Percentiles rank a stretch among this genome's conserved stretches.
These are phyloP conservation scores for Holtermannia corniformis DNA, from an alignment of 768 basidiomycete species.

Conservation along the genomic window DNA sequence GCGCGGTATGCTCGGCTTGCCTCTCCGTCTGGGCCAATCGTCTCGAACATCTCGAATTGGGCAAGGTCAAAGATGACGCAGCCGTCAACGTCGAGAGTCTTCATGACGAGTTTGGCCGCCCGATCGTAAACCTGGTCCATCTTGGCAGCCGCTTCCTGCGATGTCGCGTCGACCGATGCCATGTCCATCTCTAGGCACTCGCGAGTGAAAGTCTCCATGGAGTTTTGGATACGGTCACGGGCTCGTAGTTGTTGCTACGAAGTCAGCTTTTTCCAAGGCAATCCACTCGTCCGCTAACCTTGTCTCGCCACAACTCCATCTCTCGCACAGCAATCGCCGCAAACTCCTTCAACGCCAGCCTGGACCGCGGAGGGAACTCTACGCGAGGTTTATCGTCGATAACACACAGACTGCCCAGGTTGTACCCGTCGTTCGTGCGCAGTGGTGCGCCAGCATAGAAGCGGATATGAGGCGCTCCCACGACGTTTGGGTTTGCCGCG, in stretches of 20 bases:
- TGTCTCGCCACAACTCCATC: constrained; percentile 91
- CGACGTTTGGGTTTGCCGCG: constrained; percentile 65
- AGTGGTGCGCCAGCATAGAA: constrained; percentile 91
- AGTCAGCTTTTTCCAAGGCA: background rate
- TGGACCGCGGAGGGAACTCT: constrained; percentile 78
- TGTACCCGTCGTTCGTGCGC: constrained; percentile 78
- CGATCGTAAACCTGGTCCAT: constrained; percentile 87
- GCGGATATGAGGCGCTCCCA: constrained; percentile 56
- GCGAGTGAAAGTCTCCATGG: constrained; percentile 94
- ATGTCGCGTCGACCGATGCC: constrained; percentile 45
- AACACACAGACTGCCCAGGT: constrained; percentile 73
- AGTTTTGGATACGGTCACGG: constrained; percentile 82
- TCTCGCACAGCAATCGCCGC: constrained; percentile 90
- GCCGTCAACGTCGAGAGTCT: constrained; percentile 84
- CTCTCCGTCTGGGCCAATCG: constrained; percentile 45
- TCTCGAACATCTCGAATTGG: constrained; percentile 76
- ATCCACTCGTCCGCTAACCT: too few species aligned
- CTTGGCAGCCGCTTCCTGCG: constrained; percentile 42
- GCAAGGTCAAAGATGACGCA: constrained; percentile 87
- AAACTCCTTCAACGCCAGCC: constrained; percentile 90
- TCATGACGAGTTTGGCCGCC: constrained; percentile 79
- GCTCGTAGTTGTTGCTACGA: constrained; percentile 74
- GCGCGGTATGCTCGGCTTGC: constrained; percentile 36
- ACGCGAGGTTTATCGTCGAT: constrained; percentile 71
- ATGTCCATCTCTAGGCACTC: constrained; percentile 87